Base-by-base conservation (phyloP, 148 eudicot species). In the Chenopodium formosanum region DNA sequence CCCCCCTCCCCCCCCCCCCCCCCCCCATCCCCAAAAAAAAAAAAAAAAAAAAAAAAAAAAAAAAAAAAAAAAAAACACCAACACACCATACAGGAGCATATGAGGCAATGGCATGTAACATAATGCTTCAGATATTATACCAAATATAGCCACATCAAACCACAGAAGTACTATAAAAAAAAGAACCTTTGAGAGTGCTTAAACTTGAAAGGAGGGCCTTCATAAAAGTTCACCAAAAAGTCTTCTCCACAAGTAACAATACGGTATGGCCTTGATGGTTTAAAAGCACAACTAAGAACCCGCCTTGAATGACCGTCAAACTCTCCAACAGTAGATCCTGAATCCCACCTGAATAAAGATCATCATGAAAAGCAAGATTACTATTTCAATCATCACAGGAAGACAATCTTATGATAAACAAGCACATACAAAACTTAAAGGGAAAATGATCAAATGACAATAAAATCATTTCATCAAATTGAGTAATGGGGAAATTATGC, bases 171-270 rank as follows among this genome's bases (percentile, higher is more conserved):
- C 53, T 47, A 29, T 32, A 62, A 47, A 16, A 63, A 47, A 29
- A 63, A 73, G 69, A 84, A 95, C 98, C 98, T 95, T 86, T 87
- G 89, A 40, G 99, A 95, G 50, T 83, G 90, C 94, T 94, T 95
- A 90, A 95, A 95, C 86, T 95, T 95, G 86, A 95, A 95, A 27
- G 99, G 99, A 56, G 99, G 97, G 58, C 99, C 99, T 89, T 95
- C 99, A 84, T 95, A 95, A 79, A 92, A 95, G 70, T 95, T 95
- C 78, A 91, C 93, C 86, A 95, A 81, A 84, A 84, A 95, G 84
- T 95, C 99, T 89, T 95, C 99, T 69, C 99, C 97, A 76, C 97
- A 90, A 22, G 95, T 90, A 29, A 90, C 97, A 79, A 95, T 94
- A 47, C 99, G 95, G 74, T 86, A 95, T 34, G 99, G 99, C 80